phyloP scores from a whole-genome alignment of 2,329 filamentous ascomycete species.

The Alternaria dauci region DNA sequence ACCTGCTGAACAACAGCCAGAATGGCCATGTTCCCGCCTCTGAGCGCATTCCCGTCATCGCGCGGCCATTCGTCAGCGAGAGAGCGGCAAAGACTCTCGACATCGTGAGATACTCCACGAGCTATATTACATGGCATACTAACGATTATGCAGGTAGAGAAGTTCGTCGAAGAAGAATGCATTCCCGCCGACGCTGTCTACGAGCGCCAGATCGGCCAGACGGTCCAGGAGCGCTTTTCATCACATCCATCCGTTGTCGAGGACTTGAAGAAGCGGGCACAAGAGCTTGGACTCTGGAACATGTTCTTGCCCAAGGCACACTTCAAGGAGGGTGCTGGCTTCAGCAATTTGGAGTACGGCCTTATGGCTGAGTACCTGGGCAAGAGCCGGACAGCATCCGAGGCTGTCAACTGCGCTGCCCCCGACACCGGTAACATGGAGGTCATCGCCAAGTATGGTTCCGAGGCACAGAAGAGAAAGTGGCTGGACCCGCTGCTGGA shows the following conservation, averaged over 20 bases:
- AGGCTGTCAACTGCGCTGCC: conserved; percentile 85
- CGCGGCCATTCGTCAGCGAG: conserved; percentile 76
- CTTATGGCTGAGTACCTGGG: conserved; percentile 97
- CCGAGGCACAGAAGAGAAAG: conserved; percentile 80
- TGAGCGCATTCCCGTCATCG: conserved; percentile 66
- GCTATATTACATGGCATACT: neutral
- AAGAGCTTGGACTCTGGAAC: conserved; percentile 91
- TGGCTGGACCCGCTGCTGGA: conserved; percentile 85
- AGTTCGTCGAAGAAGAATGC: conserved; percentile 96
- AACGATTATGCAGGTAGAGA: conserved; percentile 71
- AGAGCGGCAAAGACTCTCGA: conserved; percentile 85
- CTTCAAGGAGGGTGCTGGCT: conserved; percentile 94
- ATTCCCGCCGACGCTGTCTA: conserved; percentile 78
- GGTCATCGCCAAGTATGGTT: conserved; percentile 90
- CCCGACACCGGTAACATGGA: conserved; percentile 98
- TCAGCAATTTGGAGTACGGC: conserved; percentile 94
- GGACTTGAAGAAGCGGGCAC: conserved; percentile 85
- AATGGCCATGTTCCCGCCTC: conserved; percentile 57
- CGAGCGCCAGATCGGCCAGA: conserved; percentile 79
- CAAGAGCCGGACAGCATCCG: conserved; percentile 76
- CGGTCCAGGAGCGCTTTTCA: conserved; percentile 76
- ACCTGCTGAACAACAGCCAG: conserved; percentile 47
- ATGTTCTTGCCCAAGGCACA: conserved; percentile 96
- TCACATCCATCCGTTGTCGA: conserved; percentile 82
- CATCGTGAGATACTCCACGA: conserved; percentile 57